Evolutionary conservation across 2,329 filamentous ascomycete species (phyloP).

Genomic region (Aspergillus luchuensis): DNA sequence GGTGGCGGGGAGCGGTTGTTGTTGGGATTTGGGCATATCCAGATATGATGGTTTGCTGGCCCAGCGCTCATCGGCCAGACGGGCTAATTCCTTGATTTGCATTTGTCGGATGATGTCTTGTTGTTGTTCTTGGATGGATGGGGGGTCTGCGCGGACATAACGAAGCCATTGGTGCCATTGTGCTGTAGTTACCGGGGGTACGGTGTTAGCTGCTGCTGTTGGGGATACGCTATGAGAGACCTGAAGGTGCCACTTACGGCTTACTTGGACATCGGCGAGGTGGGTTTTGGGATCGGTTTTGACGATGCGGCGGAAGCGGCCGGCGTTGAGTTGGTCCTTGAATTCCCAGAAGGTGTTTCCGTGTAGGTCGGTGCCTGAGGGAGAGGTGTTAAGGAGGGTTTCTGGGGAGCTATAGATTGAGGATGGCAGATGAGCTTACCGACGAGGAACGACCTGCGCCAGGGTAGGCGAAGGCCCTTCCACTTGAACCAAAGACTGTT

Average conservation of each 20-base stretch:
- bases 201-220: neutral
- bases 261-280: slow-evolving; percentile 61
- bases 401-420: neutral
- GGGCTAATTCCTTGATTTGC: slow-evolving; percentile 62
- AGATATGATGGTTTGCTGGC: slow-evolving; percentile 60
- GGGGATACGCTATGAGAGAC: too few species aligned
- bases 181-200: slow-evolving; percentile 42
- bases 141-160: slow-evolving; percentile 59
- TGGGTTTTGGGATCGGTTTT: slow-evolving; percentile 56
- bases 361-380: slow-evolving; percentile 59
- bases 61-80: slow-evolving; percentile 63
- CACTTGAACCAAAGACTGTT: slow-evolving; percentile 62
- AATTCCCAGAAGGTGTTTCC: slow-evolving; percentile 71
- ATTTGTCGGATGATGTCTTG: slow-evolving; percentile 58
- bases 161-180: slow-evolving; percentile 72
- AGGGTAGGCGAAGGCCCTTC: slow-evolving; percentile 64
- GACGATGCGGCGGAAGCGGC: slow-evolving; percentile 61
- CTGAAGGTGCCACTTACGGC: slow-evolving; percentile 46
- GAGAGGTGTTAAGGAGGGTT: neutral
- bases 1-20: slow-evolving; percentile 51
- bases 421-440: slow-evolving; percentile 40
- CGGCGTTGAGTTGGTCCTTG: slow-evolving; percentile 57
- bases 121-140: slow-evolving; percentile 60
- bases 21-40: slow-evolving; percentile 53
- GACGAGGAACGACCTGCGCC: slow-evolving; percentile 62